phyloP scores from a whole-genome alignment of 208 protist genomes.

The Perkinsela sp. region DNA sequence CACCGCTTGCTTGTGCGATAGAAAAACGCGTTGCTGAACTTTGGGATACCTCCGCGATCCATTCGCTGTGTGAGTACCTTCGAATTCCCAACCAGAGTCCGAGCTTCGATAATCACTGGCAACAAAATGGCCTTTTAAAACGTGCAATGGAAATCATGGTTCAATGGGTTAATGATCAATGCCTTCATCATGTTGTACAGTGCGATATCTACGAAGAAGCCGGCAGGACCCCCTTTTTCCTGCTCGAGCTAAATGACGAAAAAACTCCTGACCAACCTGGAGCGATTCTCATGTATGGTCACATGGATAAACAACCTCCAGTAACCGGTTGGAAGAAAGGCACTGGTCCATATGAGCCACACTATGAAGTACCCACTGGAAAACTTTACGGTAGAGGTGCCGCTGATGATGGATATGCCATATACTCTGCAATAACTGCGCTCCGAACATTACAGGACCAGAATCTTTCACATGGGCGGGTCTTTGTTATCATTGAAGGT shows the following conservation, averaged over 20 bases:
- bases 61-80: slow-evolving; percentile 47
- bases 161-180: slow-evolving; percentile 40
- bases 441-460: slow-evolving; percentile 37
- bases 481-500: slow-evolving; percentile 61
- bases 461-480: slow-evolving; percentile 32
- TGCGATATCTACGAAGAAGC: slow-evolving; percentile 28
- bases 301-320: slow-evolving; percentile 86
- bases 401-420: slow-evolving; percentile 63
- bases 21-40: slow-evolving; percentile 15
- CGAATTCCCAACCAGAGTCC: slow-evolving; percentile 74
- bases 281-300: slow-evolving; percentile 73
- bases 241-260: slow-evolving; percentile 36
- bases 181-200: slow-evolving; percentile 2
- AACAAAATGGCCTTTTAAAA: slow-evolving; percentile 49
- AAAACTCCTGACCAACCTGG: slow-evolving; percentile 10
- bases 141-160: slow-evolving; percentile 51
- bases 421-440: slow-evolving; percentile 30
- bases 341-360: slow-evolving; percentile 42
- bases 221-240: slow-evolving; percentile 43
- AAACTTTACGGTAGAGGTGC: slow-evolving; percentile 68
- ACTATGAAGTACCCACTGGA: slow-evolving; percentile 29
- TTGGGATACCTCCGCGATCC: slow-evolving; percentile 52
- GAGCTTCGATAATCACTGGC: slow-evolving; percentile 45
- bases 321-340: slow-evolving; percentile 60
- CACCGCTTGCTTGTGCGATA: no score